Conservation (phyloP, 2,329 filamentous ascomycete genomes). For the Karstenula rhodostoma region DNA sequence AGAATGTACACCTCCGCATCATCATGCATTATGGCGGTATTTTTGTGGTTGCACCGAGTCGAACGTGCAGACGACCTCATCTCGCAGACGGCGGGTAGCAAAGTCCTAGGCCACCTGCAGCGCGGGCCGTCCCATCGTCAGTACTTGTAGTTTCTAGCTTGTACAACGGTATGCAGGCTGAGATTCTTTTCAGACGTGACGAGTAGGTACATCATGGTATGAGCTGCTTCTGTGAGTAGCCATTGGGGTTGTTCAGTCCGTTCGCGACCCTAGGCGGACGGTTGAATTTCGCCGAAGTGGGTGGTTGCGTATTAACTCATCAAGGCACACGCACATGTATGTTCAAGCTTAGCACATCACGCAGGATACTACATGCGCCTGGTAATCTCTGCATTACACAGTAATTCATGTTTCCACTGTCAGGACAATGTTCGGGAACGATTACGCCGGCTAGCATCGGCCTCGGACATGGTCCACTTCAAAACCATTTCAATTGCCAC, state of each 20-base stretch:
- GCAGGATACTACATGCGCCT: no score
- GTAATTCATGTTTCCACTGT: no score
- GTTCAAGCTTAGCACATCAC: no score
- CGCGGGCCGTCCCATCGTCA: neutral
- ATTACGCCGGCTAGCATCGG: neutral
- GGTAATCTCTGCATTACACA: no score
- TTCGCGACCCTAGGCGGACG: no score
- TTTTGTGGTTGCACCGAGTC: neutral
- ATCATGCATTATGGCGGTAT: neutral
- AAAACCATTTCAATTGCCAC: neutral
- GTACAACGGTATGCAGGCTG: neutral
- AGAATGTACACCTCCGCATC: neutral
- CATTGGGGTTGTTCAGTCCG: no score
- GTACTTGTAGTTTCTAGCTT: neutral
- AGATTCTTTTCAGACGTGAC: neutral
- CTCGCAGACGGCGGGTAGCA: neutral
- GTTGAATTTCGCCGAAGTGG: no score
- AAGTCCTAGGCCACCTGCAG: neutral
- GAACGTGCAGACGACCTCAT: neutral
- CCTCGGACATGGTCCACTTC: neutral
- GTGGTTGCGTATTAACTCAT: no score
- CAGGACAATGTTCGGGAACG: no score
- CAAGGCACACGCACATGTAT: no score
- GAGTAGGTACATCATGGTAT: neutral
- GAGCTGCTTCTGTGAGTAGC: no score